Conservation (phyloP, 805 yeast genomes). For the Blastobotrys robertii region DNA sequence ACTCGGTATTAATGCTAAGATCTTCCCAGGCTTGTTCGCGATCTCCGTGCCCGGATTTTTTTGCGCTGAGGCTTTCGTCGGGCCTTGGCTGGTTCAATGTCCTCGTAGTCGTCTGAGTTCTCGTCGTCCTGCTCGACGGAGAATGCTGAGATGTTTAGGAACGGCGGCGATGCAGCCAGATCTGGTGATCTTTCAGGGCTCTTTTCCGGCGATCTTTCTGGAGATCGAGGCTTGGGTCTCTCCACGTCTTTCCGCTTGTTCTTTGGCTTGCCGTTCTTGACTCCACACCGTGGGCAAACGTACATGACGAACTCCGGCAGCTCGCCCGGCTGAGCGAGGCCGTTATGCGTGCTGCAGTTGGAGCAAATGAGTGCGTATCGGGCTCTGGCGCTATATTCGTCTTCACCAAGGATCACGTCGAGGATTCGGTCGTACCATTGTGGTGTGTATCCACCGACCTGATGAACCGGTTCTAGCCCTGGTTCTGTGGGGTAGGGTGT, state of each 20-base stretch:
- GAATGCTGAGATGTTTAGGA: no score
- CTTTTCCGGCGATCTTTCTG: background rate
- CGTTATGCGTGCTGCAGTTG: slow-evolving; percentile 63
- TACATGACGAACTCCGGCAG: slow-evolving; percentile 43
- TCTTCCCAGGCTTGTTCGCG: no score
- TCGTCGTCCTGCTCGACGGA: no score
- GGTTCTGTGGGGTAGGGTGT: background rate
- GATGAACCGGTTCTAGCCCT: background rate
- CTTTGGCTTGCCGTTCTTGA: background rate
- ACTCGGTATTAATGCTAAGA: slow-evolving; percentile 19
- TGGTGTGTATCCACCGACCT: slow-evolving; percentile 12
- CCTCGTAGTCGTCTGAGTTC: background rate
- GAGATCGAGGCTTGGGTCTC: background rate
- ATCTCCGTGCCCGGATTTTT: no score
- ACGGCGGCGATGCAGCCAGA: no score
- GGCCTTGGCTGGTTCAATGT: background rate
- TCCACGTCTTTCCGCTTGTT: background rate
- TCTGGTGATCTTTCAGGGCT: background rate
- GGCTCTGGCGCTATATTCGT: slow-evolving; percentile 48
- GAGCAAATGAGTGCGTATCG: slow-evolving; percentile 66
- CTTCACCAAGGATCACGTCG: slow-evolving; percentile 46
- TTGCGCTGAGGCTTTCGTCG: background rate
- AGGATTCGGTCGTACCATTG: slow-evolving; percentile 36
- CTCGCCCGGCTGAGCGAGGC: slow-evolving; percentile 67
- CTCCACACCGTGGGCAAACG: slow-evolving; percentile 50